These are phyloP conservation scores for Lizonia empirigonia DNA, from an alignment of 2,329 filamentous ascomycete genomes.

Conservation along the genomic window DNA sequence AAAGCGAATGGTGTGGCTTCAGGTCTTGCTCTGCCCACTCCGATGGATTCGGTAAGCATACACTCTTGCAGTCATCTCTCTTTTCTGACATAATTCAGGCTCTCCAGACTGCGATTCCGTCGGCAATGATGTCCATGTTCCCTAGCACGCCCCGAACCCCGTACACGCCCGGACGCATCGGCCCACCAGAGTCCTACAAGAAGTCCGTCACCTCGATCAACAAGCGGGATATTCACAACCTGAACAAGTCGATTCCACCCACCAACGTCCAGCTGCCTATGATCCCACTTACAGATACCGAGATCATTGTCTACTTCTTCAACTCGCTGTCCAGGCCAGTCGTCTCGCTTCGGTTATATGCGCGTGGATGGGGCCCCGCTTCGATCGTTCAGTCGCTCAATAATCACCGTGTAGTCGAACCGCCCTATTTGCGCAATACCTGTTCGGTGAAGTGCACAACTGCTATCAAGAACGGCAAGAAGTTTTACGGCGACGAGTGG, in stretches of 20 bases:
- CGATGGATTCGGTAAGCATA: constrained; percentile 14
- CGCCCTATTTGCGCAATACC: constrained; percentile 39
- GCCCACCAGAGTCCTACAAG: constrained; percentile 11
- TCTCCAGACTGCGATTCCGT: not conserved
- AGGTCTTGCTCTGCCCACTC: constrained; percentile 15
- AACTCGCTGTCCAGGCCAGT: constrained; percentile 30
- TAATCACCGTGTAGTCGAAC: constrained; percentile 28
- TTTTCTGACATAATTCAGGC: not conserved
- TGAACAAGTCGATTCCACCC: constrained; percentile 24
- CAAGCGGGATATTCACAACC: constrained; percentile 31
- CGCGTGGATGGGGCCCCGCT: constrained; percentile 30
- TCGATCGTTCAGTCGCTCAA: constrained; percentile 32
- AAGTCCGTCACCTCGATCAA: constrained; percentile 12
- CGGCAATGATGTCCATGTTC: not conserved
- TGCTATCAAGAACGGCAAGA: constrained; percentile 27
- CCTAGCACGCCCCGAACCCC: constrained; percentile 8
- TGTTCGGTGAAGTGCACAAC: constrained; percentile 38
- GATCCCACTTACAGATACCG: constrained; percentile 36
- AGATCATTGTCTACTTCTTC: constrained; percentile 43
- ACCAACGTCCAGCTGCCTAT: constrained; percentile 21
- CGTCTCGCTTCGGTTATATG: constrained; percentile 35
- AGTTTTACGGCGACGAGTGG: constrained; percentile 26
- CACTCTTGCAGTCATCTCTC: no score
- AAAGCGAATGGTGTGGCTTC: not conserved
- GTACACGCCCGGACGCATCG: constrained; percentile 20